A percentile compares a stretch with the other conserved stretches of the same genome.
phyloP scores from a whole-genome alignment of 352 stramenopile species.

The Phytophthora chlamydospora region DNA sequence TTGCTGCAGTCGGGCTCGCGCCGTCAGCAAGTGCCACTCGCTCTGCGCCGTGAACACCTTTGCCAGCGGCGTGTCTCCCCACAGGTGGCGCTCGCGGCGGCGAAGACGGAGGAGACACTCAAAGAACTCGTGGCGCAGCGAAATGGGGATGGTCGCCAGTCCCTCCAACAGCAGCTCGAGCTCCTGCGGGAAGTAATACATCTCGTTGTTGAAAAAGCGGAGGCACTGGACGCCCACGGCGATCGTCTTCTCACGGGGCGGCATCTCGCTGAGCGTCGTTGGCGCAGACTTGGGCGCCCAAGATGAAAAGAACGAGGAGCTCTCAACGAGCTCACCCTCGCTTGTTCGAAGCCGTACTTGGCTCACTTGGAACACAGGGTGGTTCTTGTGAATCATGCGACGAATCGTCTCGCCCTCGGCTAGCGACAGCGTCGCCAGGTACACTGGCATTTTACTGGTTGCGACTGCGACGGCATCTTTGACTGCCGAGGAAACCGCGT shows the following conservation, averaged over 20 bases:
- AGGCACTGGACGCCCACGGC: slow-evolving; percentile 87
- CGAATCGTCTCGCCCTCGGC: slow-evolving; percentile 97
- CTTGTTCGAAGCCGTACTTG: slow-evolving; percentile 78
- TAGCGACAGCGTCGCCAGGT: slow-evolving; percentile 96
- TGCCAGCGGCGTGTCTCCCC: slow-evolving; percentile 94
- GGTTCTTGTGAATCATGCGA: slow-evolving; percentile 94
- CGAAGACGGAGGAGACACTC: slow-evolving; percentile 88
- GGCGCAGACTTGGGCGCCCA: slow-evolving; percentile 37
- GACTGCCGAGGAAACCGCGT: slow-evolving; percentile 33
- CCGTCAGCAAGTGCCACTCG: slow-evolving; percentile 95
- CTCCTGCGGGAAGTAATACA: slow-evolving; percentile 96
- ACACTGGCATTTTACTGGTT: slow-evolving; percentile 63
- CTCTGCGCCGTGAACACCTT: slow-evolving; percentile 98
- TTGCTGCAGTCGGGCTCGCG: slow-evolving; percentile 82
- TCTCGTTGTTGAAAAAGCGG: slow-evolving; percentile 98
- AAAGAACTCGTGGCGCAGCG: slow-evolving; percentile 87
- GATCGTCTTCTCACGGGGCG: slow-evolving; percentile 39
- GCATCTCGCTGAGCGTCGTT: slow-evolving; percentile 13
- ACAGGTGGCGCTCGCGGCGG: slow-evolving; percentile 95
- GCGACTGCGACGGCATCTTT: slow-evolving; percentile 49
- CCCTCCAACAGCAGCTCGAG: slow-evolving; percentile 91
- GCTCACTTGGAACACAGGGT: slow-evolving; percentile 73
- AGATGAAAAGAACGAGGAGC: slow-evolving; percentile 71
- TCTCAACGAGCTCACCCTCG: slow-evolving; percentile 83
- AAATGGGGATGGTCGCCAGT: slow-evolving; percentile 61